Percentiles rank a stretch among this genome's conserved stretches.
Evolutionary conservation across 2,329 filamentous ascomycete genomes (phyloP).

Genomic region (Pseudocercospora musae): DNA sequence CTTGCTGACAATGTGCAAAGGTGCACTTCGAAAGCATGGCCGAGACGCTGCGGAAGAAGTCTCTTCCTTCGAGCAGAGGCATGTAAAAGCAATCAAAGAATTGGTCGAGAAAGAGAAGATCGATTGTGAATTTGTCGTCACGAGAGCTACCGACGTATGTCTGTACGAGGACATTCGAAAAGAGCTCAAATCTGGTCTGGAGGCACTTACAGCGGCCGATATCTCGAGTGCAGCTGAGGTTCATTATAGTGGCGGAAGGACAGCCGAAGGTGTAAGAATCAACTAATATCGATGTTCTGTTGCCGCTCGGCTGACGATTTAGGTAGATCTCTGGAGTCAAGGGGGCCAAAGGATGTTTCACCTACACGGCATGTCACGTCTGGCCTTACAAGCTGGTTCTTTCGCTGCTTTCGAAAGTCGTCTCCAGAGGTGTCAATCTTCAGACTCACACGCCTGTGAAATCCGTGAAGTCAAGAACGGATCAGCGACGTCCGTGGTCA

Average conservation of each 20-base stretch:
- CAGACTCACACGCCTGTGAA: constrained; percentile 69
- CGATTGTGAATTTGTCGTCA: constrained; percentile 47
- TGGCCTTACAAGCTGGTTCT: constrained; percentile 34
- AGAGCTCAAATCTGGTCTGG: constrained; percentile 32
- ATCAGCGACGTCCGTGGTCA: constrained; percentile 10
- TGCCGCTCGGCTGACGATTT: not conserved
- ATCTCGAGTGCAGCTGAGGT: constrained; percentile 32
- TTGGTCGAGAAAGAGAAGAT: constrained; percentile 40
- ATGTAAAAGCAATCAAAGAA: constrained; percentile 37
- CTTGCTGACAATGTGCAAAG: not conserved
- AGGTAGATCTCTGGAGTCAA: constrained; percentile 40
- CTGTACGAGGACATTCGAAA: constrained; percentile 28
- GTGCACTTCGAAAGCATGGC: constrained; percentile 27
- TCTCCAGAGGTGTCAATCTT: constrained; percentile 59
- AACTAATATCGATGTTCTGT: not conserved
- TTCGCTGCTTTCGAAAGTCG: constrained; percentile 23
- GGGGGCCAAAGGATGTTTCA: constrained; percentile 36
- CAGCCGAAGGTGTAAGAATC: constrained; percentile 32
- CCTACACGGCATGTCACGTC: constrained; percentile 50
- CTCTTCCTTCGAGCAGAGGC: constrained; percentile 33
- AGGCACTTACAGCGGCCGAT: constrained; percentile 31
- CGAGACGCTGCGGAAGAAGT: constrained; percentile 33
- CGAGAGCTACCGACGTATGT: constrained; percentile 42
- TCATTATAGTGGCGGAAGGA: constrained; percentile 26
- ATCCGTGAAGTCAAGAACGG: constrained; percentile 69